Base-by-base conservation (phyloP, 345 rosid genomes). In the Dipteronia dyeriana region DNA sequence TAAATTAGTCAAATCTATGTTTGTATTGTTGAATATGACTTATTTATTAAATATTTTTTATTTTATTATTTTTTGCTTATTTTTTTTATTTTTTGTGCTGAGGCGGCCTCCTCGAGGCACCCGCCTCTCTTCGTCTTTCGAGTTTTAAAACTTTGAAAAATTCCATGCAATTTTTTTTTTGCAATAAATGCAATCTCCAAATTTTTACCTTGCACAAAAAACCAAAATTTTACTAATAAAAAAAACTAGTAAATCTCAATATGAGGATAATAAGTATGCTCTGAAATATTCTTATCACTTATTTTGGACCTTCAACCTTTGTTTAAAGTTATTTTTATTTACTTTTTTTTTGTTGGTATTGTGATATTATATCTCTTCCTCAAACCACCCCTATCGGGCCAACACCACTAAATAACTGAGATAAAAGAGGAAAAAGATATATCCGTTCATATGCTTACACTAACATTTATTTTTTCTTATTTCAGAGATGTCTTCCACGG, bases 401-500 rank as follows among this genome's bases (percentile, higher is more conserved):
- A 20, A 43, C 49, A 43, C 49, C 20, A 43, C 49, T 13, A 34
- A 38, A 57, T 34, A 57, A 12, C 26, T 59, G 20, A n/a, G 45
- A 56, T 54, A 10, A 7, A 34, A 25, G 25, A 23, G 19, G 47
- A 17, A 9, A 9, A 19, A 12, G 29, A 19, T 23, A 73, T 31
- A 62, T 45, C 41, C 20, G 14, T 38, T 74, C 45, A 49, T 47
- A 47, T 22, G 61, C 68, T 26, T 74, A 49, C 9, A 38, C 65
- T 86, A 60, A 86, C 76, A 19, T 34, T 31, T 8, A 31, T 60
- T 73, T 54, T 76, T 71, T 45, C 51, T 38, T 38, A 66, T 75
- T 78, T 59, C 91, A 95, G 99, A 87, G 99, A 84, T 95, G 99
- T 84, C 92, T 95, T 81, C 88, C 95, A 7, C 86, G 86, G 5